Percentiles rank a stretch among this genome's conserved stretches.
Conservation (phyloP, 2,329 filamentous ascomycete genomes). For the Emmonsiellopsis sp. region DNA sequence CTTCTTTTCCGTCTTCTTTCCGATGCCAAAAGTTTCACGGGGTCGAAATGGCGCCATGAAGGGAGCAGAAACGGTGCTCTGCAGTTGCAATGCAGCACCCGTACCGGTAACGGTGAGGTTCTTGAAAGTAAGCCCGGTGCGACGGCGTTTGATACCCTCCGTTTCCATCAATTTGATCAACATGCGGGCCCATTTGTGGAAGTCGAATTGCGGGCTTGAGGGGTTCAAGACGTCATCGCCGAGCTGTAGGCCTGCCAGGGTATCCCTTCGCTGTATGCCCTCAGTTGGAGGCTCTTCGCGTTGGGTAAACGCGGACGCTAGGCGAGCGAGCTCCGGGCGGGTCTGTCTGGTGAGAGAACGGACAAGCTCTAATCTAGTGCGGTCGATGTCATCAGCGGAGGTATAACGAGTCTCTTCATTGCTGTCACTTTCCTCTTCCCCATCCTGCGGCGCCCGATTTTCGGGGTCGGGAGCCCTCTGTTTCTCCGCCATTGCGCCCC, state of each 20-base stretch:
- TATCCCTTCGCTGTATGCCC: slow-evolving; percentile 18
- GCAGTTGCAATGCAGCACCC: slow-evolving; percentile 57
- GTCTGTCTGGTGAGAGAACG: slow-evolving; percentile 12
- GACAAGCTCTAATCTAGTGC: neutral
- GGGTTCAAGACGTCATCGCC: slow-evolving; percentile 46
- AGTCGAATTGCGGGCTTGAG: slow-evolving; percentile 41
- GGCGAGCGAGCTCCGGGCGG: slow-evolving; percentile 7
- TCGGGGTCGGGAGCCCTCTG: neutral
- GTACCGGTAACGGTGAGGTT: slow-evolving; percentile 59
- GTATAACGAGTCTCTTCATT: neutral
- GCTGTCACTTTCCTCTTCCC: neutral
- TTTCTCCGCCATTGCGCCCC: no score
- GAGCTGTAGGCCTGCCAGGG: slow-evolving; percentile 29
- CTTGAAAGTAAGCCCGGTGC: slow-evolving; percentile 54
- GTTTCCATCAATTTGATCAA: slow-evolving; percentile 43
- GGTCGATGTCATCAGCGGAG: neutral
- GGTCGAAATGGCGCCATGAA: slow-evolving; percentile 49
- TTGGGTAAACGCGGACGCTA: slow-evolving; percentile 12
- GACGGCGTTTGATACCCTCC: slow-evolving; percentile 45
- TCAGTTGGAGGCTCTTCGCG: neutral
- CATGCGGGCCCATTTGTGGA: slow-evolving; percentile 44
- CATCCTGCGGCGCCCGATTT: neutral
- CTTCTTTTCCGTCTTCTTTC: slow-evolving; percentile 42
- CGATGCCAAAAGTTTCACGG: slow-evolving; percentile 41
- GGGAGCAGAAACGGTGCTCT: slow-evolving; percentile 55